A percentile compares a stretch with the other conserved stretches of the same genome.
These are phyloP conservation scores for Copromyces sp. DNA, from an alignment of 495 filamentous ascomycete genomes.

Conservation along the genomic window DNA sequence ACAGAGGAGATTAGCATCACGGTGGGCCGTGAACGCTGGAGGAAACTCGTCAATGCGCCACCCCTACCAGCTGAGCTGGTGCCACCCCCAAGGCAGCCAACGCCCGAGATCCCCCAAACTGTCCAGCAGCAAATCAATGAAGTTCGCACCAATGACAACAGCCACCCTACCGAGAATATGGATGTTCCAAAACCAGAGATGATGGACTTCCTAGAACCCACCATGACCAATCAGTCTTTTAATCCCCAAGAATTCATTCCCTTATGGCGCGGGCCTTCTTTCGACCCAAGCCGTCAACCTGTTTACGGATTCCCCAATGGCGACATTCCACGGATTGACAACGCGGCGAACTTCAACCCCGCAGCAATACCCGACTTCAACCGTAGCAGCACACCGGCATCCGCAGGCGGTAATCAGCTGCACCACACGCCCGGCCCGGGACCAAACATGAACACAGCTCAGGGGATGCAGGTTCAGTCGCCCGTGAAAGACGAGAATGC, in stretches of 20 bases:
- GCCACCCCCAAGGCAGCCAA: constrained; percentile 1
- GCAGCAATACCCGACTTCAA: constrained; percentile 1
- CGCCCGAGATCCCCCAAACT: background rate
- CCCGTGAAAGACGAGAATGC: constrained; percentile 20
- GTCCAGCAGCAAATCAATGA: background rate
- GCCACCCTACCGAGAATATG: background rate
- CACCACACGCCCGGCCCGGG: background rate
- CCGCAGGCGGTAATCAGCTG: background rate
- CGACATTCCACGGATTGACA: background rate
- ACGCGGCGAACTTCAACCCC: background rate
- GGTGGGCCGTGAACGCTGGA: constrained; percentile 31
- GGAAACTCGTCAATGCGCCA: constrained; percentile 34
- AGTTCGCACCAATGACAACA: background rate
- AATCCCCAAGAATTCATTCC: constrained; percentile 11
- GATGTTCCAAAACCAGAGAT: constrained; percentile 3
- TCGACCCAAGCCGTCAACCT: background rate
- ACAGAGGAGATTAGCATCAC: constrained; percentile 15
- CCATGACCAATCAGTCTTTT: constrained; percentile 28
- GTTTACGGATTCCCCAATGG: constrained; percentile 5
- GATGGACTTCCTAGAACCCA: constrained; percentile 23
- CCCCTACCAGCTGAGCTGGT: constrained; percentile 7
- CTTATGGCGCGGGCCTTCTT: constrained; percentile 2
- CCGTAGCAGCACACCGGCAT: background rate
- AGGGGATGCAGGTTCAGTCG: background rate
- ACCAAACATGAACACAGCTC: background rate